These are phyloP conservation scores for Naumovozyma dairenensis DNA, from an alignment of 805 yeast genomes.

Conservation along the genomic window DNA sequence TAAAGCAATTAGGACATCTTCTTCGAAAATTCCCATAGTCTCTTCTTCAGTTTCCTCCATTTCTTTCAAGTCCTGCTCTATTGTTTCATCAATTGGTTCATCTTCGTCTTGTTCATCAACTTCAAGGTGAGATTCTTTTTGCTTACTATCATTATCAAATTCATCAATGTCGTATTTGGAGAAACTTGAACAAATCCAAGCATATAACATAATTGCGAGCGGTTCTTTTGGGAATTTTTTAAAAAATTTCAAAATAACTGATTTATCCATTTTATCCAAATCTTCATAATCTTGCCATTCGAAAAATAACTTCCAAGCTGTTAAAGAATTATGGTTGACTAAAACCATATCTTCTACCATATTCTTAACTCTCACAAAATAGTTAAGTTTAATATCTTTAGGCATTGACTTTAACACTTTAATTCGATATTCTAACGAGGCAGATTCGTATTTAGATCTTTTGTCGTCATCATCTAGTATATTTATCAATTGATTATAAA, in stretches of 20 bases:
- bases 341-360: conserved; percentile 65
- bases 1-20: conserved; percentile 43
- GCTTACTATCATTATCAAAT: conserved; percentile 9
- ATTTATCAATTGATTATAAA: conserved; percentile 50
- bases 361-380: conserved; percentile 38
- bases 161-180: conserved; percentile 43
- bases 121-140: conserved; percentile 4
- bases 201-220: conserved; percentile 51
- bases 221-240: conserved; percentile 50
- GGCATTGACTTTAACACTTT: conserved; percentile 48
- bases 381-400: conserved; percentile 28
- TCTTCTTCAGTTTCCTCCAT: conserved; percentile 18
- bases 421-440: conserved; percentile 47
- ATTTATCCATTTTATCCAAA: conserved; percentile 40
- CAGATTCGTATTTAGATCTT: conserved; percentile 52
- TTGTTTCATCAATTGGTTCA: conserved; percentile 1
- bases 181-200: conserved; percentile 55
- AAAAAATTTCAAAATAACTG: conserved; percentile 41
- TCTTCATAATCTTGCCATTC: conserved; percentile 59
- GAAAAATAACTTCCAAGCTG: conserved; percentile 65
- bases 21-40: conserved; percentile 22
- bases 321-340: conserved; percentile 47
- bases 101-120: conserved; percentile 6
- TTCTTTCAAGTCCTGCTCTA: conserved; percentile 17
- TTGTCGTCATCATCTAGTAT: conserved; percentile 48